These are phyloP conservation scores for Orobanche coerulescens DNA, from an alignment of 257 asterid genomes.

Conservation along the genomic window DNA sequence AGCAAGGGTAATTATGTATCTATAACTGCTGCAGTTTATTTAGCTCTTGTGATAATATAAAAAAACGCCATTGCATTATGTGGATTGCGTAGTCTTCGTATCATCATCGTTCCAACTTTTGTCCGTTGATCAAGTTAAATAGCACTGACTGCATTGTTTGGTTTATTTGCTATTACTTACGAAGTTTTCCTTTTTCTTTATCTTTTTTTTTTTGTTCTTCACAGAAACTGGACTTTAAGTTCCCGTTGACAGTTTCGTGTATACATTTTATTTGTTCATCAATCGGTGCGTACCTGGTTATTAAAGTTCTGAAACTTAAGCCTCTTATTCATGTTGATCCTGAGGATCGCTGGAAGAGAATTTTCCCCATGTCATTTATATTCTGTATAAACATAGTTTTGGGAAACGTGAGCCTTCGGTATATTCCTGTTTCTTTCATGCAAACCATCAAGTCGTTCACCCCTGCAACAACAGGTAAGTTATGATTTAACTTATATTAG, in stretches of 20 bases:
- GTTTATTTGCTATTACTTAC: too few relatives aligned
- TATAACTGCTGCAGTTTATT: too few relatives aligned
- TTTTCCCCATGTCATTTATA: constrained; percentile 70
- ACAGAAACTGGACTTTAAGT: constrained; percentile 62
- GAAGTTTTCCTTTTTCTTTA: too few relatives aligned
- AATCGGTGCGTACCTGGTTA: constrained; percentile 58
- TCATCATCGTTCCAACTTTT: neutral
- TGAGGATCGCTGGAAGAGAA: constrained; percentile 69
- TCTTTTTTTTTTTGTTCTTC: too few relatives aligned
- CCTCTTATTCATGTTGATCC: constrained; percentile 59
- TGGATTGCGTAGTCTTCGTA: too few relatives aligned
- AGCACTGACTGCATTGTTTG: too few relatives aligned
- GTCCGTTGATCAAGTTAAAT: too few relatives aligned
- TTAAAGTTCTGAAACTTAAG: constrained; percentile 58
- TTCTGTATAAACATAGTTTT: constrained; percentile 69
- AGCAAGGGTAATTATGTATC: too few relatives aligned
- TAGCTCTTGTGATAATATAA: too few relatives aligned
- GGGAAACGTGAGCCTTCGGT: constrained; percentile 69
- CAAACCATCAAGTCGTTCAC: constrained; percentile 78
- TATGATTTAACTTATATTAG: too few relatives aligned
- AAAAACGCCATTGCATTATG: too few relatives aligned
- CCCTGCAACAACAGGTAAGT: constrained; percentile 71
- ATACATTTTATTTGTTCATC: constrained; percentile 68
- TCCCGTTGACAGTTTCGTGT: constrained; percentile 55
- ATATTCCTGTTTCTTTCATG: constrained; percentile 77